Evolutionary conservation across 441 rosid genomes (phyloP), one percentile per base, ranked within the genome.

Genomic region (Gossypium schwendimanii): DNA sequence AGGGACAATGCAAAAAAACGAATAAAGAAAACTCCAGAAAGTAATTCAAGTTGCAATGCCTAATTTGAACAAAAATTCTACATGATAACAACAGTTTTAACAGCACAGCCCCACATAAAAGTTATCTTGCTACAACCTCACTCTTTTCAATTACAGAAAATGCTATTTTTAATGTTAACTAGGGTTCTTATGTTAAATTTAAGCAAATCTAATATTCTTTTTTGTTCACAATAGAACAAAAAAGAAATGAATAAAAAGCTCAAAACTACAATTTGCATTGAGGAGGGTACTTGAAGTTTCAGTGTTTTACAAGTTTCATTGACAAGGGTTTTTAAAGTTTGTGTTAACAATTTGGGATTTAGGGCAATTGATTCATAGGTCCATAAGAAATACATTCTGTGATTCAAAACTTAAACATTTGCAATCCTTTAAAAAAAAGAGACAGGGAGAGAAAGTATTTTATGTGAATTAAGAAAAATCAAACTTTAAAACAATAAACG

Each of bases 61-160:
- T 73, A 79, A 73, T 80, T 81, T 77, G 79, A 84, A 81, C 82
- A 78, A 81, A 81, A 78, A 59, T 78, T 73, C 82, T 76, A 80
- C 78, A 77, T 84, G 89, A 89, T 10, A 81, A 77, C 71, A 80
- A 88, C 89, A 85, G 80, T 81, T 89, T 86, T 89, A 69, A 88
- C 88, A 76, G 83, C 82, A 75, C 69, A 85, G 83, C 76, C 82
- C 86, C 87, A 84, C 89, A 71, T 33, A 26, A 77, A 74, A 66
- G 50, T 81, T 58, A 73, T 70, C 78, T 39, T 12, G 67, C 70
- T 24, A 55, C 20, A 72, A 65, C 52, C 66, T 50, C 73, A 57
- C 31, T 44, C 14, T 39, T 74, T 55, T 26, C 59, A 61, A 67
- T 83, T 68, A 77, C 81, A 71, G 76, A 77, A 63, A n/a, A 41